Base-by-base conservation (phyloP, 108 stramenopile genomes). In the Aurantiochytrium sp. region DNA sequence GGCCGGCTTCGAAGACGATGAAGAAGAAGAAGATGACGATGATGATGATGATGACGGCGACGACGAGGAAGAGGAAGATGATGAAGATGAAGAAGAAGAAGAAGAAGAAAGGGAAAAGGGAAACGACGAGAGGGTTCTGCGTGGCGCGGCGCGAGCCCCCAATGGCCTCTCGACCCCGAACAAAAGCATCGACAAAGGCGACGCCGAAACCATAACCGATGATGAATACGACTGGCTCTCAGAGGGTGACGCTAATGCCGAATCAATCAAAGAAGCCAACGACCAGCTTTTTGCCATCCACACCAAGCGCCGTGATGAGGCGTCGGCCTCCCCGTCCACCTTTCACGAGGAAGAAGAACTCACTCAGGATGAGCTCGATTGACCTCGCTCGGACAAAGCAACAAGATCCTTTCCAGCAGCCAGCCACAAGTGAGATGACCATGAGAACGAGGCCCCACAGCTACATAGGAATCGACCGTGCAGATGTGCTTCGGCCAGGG, bases 221-320 rank as follows among this genome's bases (percentile, higher is more conserved):
- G 76, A 83, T 3, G 76, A 83, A 18, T 83, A 83, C 51, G 51
- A 53, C 76, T 83, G 76, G 76, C 51, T 83, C 16, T 83, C 76
- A 12, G 51, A 47, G 25, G 76, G 76, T 12, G 76, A 83, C 51
- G 76, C 45, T 6, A 6, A 83, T 16, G 76, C 49, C 45, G 76
- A 83, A 45, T 69, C 64, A 8, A 23, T 69, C 64, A 69, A 69
- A 42, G 64, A 69, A 23, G 18, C 64, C 64, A 69, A 69, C 42
- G 64, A 69, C 42, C 64, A 69, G 64, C 64, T 69, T 18, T 69
- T 69, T 18, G 18, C 64, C 14, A 69, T 69, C 25, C 64, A 16
- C 25, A 69, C 21, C 42, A 69, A 69, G 42, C 25, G 4, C 64
- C 55, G 55, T 16, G 35, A 35, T 35, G 55, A 57, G 55, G 55